Conservation (phyloP, 1,284 basidiomycete genomes). For the Cutaneotrichosporon arboriforme region DNA sequence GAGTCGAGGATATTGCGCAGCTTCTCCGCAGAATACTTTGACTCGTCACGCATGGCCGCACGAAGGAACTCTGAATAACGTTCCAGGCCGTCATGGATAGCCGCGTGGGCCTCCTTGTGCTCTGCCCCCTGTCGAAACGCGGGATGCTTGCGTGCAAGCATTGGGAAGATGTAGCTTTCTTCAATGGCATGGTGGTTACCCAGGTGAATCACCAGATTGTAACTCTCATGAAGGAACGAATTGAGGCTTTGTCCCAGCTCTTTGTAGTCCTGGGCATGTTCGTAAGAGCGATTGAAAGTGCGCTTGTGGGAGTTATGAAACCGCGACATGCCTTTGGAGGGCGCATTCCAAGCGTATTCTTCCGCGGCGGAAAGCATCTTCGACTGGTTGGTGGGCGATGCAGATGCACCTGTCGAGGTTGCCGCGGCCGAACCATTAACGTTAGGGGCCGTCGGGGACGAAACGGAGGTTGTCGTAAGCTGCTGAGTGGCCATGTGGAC, state of each 20-base stretch:
- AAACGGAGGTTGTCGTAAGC: no score
- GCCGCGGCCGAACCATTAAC: not conserved
- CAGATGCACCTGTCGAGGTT: no score
- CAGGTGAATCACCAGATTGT: conserved; percentile 47
- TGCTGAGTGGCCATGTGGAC: no score
- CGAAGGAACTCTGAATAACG: conserved; percentile 52
- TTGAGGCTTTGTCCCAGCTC: not conserved
- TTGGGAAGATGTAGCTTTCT: conserved; percentile 57
- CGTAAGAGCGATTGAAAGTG: conserved; percentile 8
- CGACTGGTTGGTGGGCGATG: not conserved
- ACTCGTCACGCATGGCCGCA: conserved; percentile 52
- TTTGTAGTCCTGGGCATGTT: conserved; percentile 7
- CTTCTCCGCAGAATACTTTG: conserved; percentile 56
- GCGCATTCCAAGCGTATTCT: conserved; percentile 2
- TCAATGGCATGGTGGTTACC: conserved; percentile 63
- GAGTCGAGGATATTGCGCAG: conserved; percentile 59
- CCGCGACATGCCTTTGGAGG: conserved; percentile 3
- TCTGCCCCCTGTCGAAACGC: conserved; percentile 52
- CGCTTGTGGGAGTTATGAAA: conserved; percentile 13
- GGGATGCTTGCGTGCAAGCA: conserved; percentile 59
- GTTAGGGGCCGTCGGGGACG: no score
- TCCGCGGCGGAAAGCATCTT: conserved; percentile 2
- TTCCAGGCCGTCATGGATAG: conserved; percentile 62
- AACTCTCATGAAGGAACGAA: conserved; percentile 9
- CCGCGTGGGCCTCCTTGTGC: conserved; percentile 59